Percentiles rank a stretch among this genome's conserved stretches.
phyloP scores from a whole-genome alignment of 805 yeast species.

The Schwanniomyces yamadae region DNA sequence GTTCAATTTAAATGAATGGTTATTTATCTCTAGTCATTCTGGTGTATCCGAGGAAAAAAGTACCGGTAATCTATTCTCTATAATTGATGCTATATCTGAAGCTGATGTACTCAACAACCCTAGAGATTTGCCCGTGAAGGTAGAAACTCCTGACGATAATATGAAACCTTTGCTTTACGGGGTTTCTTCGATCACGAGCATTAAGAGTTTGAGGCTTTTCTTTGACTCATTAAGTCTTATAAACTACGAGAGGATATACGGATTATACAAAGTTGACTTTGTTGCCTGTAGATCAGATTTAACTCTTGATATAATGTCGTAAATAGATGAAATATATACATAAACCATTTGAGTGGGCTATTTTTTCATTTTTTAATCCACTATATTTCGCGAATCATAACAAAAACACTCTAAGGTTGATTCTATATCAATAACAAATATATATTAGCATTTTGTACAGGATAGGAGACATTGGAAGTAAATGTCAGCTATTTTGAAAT shows the following conservation, averaged over 20 bases:
- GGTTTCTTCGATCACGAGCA: conserved; percentile 33
- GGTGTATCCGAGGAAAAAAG: conserved; percentile 49
- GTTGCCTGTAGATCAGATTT: conserved; percentile 56
- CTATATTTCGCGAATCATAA: background rate
- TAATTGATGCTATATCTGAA: conserved; percentile 49
- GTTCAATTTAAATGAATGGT: conserved; percentile 77
- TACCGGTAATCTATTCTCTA: conserved; percentile 21
- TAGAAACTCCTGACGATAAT: conserved; percentile 30
- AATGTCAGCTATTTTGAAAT: conserved; percentile 7
- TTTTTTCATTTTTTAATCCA: background rate
- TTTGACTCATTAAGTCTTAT: conserved; percentile 64
- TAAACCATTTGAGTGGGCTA: too few relatives aligned
- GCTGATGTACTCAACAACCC: conserved; percentile 28
- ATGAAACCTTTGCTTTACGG: conserved; percentile 49
- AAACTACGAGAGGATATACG: conserved; percentile 65
- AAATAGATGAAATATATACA: too few relatives aligned
- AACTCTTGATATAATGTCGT: conserved; percentile 48
- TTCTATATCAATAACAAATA: background rate
- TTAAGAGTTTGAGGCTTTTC: conserved; percentile 56
- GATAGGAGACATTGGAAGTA: too few relatives aligned
- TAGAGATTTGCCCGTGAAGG: conserved; percentile 37
- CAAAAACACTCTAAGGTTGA: background rate
- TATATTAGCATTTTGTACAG: too few relatives aligned
- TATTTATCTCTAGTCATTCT: conserved; percentile 70
- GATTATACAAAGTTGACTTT: conserved; percentile 34